Evolutionary conservation across 2,329 filamentous ascomycete genomes (phyloP), one percentile per base, ranked within the genome.

Genomic region (Penicillium sp.): DNA sequence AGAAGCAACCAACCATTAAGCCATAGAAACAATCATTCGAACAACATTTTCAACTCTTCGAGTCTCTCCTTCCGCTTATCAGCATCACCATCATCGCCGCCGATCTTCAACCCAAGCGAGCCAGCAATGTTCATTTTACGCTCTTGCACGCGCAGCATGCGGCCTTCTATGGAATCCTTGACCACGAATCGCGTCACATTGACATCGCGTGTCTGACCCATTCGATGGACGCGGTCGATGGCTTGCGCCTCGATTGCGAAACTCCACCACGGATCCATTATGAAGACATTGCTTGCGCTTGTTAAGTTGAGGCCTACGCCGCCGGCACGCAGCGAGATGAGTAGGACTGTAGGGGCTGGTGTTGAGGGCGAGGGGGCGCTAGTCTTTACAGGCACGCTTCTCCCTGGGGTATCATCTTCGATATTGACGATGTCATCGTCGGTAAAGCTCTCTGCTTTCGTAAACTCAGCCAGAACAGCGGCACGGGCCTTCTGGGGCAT

Each of bases 221-320:
- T 97, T 9, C 94, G 86, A 77, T 99, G 94, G 34, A 99, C 91
- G 1, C 94, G 90, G 76, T 99, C 94, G 67, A 99, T 97, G 9
- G 94, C 94, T 74, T 99, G 94, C 6, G 92, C 91, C 75, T 99
- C 94, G 13, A 97, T 87, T 0, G 94, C 92, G 73, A 93, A 99
- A 69, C 90, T 95, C 94, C 94, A 99, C 94, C 94, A 99, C 0
- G 94, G 94, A 73, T 99, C 94, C 94, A 99, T 97, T 89, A 99
- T 95, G 77, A 88, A 99, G 6, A 99, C 95, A 51, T 90, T 81
- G 60, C 87, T 90, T 6, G 94, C 94, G 62, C 86, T 87, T 0
- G 93, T 97, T 58, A 99, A 75, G 68, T 99, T 99, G 41, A 99
- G 79, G 0, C 94, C 94, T 0, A 99, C 94, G 25, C 94, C 95